Conservation (phyloP, 2,329 filamentous ascomycete genomes). For the Trichoderma semiorbis region DNA sequence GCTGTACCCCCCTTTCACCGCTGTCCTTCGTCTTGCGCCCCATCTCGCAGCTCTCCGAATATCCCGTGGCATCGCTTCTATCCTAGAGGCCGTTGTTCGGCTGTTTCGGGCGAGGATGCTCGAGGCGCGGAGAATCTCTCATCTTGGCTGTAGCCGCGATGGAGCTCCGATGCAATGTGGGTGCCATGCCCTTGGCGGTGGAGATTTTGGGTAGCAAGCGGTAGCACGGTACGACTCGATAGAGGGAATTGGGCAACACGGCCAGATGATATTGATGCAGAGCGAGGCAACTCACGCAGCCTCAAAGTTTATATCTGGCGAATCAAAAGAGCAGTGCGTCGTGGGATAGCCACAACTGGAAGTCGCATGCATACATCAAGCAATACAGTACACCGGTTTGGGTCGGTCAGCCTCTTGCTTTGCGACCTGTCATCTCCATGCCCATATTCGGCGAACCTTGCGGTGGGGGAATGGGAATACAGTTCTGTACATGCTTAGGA, state of each 20-base stretch:
- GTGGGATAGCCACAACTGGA: background rate
- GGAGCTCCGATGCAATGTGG: constrained; percentile 8
- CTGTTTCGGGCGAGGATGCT: constrained; percentile 7
- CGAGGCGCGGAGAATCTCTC: background rate
- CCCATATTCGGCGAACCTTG: background rate
- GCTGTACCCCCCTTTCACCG: background rate
- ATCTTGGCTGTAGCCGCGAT: constrained; percentile 3
- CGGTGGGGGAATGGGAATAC: background rate
- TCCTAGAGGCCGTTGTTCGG: constrained; percentile 5
- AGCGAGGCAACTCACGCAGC: background rate
- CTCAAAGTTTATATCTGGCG: background rate
- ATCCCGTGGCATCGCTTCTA: background rate
- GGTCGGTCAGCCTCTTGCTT: background rate
- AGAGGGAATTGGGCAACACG: background rate
- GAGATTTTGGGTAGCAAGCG: constrained; percentile 4
- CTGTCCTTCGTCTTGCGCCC: background rate
- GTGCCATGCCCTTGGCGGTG: constrained; percentile 2
- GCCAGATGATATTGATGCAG: background rate
- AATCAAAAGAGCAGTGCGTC: background rate
- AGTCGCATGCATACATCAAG: background rate
- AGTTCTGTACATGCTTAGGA: background rate
- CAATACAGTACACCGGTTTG: background rate
- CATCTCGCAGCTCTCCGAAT: background rate
- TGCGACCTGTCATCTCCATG: background rate
- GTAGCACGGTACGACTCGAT: background rate